Evolutionary conservation across 2,329 filamentous ascomycete genomes (phyloP).

Genomic region (Aspergillus oerlinghausenensis): DNA sequence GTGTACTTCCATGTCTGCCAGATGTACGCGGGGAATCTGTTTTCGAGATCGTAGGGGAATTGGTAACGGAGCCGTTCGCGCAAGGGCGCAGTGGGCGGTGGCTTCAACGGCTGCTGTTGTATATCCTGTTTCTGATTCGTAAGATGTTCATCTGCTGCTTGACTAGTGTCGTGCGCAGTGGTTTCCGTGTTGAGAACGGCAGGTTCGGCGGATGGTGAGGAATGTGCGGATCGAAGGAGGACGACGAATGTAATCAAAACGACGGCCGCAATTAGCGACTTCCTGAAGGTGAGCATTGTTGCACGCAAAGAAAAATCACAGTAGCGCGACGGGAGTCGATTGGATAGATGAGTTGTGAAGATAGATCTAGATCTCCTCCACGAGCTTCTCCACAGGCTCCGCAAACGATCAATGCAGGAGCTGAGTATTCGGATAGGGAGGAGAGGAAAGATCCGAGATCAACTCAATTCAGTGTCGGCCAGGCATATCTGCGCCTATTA

Average conservation of each 20-base stretch:
- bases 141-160: constrained; percentile 10
- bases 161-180: constrained; percentile 16
- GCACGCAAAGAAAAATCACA: constrained; percentile 4
- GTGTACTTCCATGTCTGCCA: constrained; percentile 98
- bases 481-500: background rate
- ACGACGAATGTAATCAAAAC: constrained; percentile 66
- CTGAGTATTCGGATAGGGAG: background rate
- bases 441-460: background rate
- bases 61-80: constrained; percentile 82
- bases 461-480: background rate
- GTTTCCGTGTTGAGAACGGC: constrained; percentile 24
- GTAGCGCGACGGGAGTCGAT: constrained; percentile 3
- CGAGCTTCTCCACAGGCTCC: constrained; percentile 11
- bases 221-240: constrained; percentile 61
- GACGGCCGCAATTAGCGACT: constrained; percentile 67
- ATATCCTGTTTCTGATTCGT: constrained; percentile 12
- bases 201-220: constrained; percentile 43
- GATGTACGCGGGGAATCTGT: constrained; percentile 93
- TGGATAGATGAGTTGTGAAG: background rate
- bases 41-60: constrained; percentile 84
- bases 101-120: constrained; percentile 51
- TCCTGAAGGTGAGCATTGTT: constrained; percentile 71
- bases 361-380: background rate
- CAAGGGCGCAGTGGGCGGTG: constrained; percentile 67
- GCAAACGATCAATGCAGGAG: constrained; percentile 6